These are phyloP conservation scores for Symbiodinium natans DNA, from an alignment of 73 alveolate genomes.

Conservation along the genomic window DNA sequence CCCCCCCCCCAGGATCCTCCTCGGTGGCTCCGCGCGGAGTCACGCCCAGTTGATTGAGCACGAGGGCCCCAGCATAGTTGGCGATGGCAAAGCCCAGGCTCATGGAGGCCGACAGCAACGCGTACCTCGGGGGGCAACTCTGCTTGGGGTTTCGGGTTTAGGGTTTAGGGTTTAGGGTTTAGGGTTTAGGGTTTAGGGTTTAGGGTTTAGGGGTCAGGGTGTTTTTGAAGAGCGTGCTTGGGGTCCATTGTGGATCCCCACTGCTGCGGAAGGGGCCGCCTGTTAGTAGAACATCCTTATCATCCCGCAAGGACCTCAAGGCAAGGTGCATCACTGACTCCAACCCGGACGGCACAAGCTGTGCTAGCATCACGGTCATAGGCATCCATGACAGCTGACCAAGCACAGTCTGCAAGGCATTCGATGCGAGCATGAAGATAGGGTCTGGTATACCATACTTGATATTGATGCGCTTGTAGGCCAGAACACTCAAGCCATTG, in stretches of 20 bases:
- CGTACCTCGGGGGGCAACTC: neutral
- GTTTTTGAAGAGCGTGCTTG: too few species aligned
- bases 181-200: too few species aligned
- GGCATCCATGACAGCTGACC: constrained; percentile 41
- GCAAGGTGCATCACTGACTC: constrained; percentile 20
- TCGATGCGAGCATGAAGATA: constrained; percentile 1
- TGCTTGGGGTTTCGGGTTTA: too few species aligned
- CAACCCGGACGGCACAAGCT: neutral
- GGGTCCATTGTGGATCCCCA: too few species aligned
- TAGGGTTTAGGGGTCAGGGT: too few species aligned
- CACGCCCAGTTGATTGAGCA: neutral
- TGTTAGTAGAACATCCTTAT: too few species aligned
- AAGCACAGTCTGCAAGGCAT: constrained; percentile 31
- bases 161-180: too few species aligned
- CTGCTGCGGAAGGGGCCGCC: too few species aligned
- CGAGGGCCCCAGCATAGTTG: constrained; percentile 31
- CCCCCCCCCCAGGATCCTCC: too few species aligned
- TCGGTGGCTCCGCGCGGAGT: neutral
- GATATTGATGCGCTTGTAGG: constrained; percentile 20
- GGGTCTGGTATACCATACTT: constrained; percentile 20
- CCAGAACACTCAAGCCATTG: constrained; percentile 12
- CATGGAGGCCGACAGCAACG: constrained; percentile 32
- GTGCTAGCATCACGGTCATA: constrained; percentile 26
- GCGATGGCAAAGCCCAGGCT: constrained; percentile 1
- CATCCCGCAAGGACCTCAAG: too few species aligned